Percentiles rank a stretch among this genome's conserved stretches.
Conservation (phyloP, 495 filamentous ascomycete genomes). For the Chaetomium cochliodes region DNA sequence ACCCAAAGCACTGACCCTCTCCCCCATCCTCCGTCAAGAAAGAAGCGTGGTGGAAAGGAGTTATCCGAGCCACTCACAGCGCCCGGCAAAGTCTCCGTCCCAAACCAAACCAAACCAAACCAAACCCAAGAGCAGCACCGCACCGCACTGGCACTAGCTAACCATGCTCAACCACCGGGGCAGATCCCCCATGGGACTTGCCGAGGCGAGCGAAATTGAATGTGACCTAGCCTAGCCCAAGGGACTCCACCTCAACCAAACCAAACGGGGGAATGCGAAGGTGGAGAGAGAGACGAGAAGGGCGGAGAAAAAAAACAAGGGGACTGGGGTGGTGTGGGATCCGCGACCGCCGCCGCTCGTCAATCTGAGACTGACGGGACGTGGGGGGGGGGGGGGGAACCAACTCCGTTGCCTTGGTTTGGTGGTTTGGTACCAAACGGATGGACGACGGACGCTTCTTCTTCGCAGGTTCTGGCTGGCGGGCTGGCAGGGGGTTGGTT, state of each 20-base stretch:
- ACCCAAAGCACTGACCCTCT: too few relatives aligned
- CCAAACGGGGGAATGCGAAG: not conserved
- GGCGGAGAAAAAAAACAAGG: not conserved
- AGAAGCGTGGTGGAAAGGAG: too few relatives aligned
- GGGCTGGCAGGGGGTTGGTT: not conserved
- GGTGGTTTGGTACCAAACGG: too few relatives aligned
- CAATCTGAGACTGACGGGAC: not conserved
- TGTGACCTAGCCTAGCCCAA: not conserved
- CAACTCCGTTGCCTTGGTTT: too few relatives aligned
- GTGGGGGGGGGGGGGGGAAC: not conserved
- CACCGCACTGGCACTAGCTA: too few relatives aligned
- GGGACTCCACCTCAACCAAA: not conserved
- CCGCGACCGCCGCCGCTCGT: not conserved
- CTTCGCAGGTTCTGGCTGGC: not conserved
- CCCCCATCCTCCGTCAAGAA: too few relatives aligned
- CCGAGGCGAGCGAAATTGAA: not conserved
- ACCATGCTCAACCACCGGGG: too few relatives aligned
- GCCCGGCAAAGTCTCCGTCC: too few relatives aligned
- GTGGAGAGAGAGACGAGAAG: not conserved
- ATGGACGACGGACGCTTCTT: too few relatives aligned
- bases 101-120: too few relatives aligned
- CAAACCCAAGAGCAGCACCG: too few relatives aligned
- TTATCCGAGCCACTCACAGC: too few relatives aligned
- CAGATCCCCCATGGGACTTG: not conserved
- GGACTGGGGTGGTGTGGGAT: not conserved